Evolutionary conservation across 169 alveolate species (phyloP), one percentile per base, ranked within the genome.

Genomic region (Eimeria brunetti): DNA sequence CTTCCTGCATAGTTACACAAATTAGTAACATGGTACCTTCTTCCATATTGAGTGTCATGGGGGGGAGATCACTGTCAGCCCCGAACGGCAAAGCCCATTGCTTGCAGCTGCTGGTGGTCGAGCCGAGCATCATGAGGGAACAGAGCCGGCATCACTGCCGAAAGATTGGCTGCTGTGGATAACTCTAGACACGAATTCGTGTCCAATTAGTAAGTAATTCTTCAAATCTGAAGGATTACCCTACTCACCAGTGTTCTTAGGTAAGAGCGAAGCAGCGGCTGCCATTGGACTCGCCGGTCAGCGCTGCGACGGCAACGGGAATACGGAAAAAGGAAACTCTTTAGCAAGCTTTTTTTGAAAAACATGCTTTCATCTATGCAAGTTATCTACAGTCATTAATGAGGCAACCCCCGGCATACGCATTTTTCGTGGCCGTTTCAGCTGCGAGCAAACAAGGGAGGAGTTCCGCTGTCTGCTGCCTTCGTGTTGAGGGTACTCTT

Each of bases 241-340:
- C n/a, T 76, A n/a, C 41, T 44, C 60, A 44, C 64, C 64, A 76
- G 27, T 76, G 60, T 76, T 41, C 44, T 44, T 41, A 76, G 60
- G 41, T 9, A 20, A 76, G 64, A 49, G 64, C 56, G 86, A n/a
- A 76, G 86, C 86, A 2, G 44, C 86, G 36, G 86, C 86, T 44
- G 64, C 86, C 86, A 76, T 41, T 76, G 86, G 86, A 76, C 86
- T 76, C 86, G 64, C 86, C 60, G 44, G 56, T 41, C 86, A 76
- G 86, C 86, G 86, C 62, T 76, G 86, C 86, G 60, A 76, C 86
- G 41, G 86, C 86, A 33, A 49, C 62, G 84, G 56, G 56, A 38
- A 38, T 22, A 20, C 44, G 86, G 64, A 5, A 46, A 36, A 76
- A 46, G 60, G 18, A 76, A 49, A n/a, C 86, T 27, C 22, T 9